phyloP scores from a whole-genome alignment of 2,329 filamentous ascomycete species.

The Colletotrichum tabaci region DNA sequence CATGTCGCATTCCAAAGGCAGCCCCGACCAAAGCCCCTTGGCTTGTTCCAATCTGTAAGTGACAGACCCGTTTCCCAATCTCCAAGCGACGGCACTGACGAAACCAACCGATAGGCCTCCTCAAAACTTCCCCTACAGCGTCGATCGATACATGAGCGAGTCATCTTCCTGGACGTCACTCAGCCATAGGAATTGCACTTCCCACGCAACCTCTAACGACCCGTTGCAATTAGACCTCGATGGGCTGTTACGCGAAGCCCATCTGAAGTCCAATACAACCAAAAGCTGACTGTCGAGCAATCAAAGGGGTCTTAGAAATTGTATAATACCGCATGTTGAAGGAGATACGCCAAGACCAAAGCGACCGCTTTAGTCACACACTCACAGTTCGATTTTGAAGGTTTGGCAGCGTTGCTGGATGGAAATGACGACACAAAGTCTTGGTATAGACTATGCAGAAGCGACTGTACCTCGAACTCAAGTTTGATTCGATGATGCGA shows the following conservation, averaged over 20 bases:
- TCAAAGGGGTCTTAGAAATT: not conserved
- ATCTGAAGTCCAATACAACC: not conserved
- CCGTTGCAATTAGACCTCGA: slow-evolving; percentile 27
- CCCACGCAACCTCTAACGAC: not conserved
- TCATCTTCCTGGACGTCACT: slow-evolving; percentile 31
- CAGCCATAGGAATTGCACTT: not conserved
- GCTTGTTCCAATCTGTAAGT: slow-evolving; percentile 15
- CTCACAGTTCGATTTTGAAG: not conserved
- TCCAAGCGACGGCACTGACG: slow-evolving; percentile 9
- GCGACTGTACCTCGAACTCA: no score
- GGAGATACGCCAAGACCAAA: no score
- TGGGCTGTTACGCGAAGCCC: slow-evolving; percentile 12
- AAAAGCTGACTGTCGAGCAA: not conserved
- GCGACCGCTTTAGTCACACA: not conserved
- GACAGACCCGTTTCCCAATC: not conserved
- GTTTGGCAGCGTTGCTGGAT: no score
- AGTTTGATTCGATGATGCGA: not conserved
- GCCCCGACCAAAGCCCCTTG: slow-evolving; percentile 4
- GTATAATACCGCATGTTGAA: no score
- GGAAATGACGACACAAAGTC: no score
- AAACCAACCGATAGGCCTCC: slow-evolving; percentile 14
- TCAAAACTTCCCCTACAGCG: slow-evolving; percentile 27
- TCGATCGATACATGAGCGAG: slow-evolving; percentile 32
- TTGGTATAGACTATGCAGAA: no score
- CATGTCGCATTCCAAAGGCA: slow-evolving; percentile 23